Evolutionary conservation across 1,284 basidiomycete species (phyloP).

Genomic region (Golubevia sp.): DNA sequence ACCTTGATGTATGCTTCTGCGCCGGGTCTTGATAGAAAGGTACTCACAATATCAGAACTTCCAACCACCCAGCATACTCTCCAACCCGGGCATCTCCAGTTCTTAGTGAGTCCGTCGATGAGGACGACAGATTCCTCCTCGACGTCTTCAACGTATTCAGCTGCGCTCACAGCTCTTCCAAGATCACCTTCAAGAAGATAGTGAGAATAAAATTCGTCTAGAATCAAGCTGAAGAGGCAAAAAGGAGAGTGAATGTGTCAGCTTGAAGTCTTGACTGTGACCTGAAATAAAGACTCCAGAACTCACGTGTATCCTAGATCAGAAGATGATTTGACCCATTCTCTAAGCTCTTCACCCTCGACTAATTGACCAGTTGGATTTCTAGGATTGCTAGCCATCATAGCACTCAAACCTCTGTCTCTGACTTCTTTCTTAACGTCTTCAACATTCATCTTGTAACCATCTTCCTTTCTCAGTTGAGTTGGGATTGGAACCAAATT

Average conservation of each 20-base stretch:
- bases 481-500: slow-evolving; percentile 42
- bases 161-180: slow-evolving; percentile 40
- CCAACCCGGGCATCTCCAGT: slow-evolving; percentile 41
- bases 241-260: background rate
- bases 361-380: slow-evolving; percentile 45
- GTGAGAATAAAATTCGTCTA: slow-evolving; percentile 35
- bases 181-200: slow-evolving; percentile 45
- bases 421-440: slow-evolving; percentile 39
- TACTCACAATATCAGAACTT: slow-evolving; percentile 35
- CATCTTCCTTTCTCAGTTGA: slow-evolving; percentile 28
- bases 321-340: slow-evolving; percentile 19
- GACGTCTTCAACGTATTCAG: slow-evolving; percentile 43
- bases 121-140: slow-evolving; percentile 37
- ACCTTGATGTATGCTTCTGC: too few relatives aligned
- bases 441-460: slow-evolving; percentile 33
- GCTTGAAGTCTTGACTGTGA: background rate
- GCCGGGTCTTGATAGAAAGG: too few relatives aligned
- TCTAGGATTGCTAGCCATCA: slow-evolving; percentile 43
- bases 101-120: slow-evolving; percentile 49
- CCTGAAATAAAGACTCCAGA: too few relatives aligned
- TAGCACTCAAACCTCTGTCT: slow-evolving; percentile 31
- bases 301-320: background rate
- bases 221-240: too few relatives aligned
- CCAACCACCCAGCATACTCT: slow-evolving; percentile 48
- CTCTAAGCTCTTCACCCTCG: slow-evolving; percentile 39